Conservation (phyloP, 148 eudicot species). For the Camellia lanceoleosa region DNA sequence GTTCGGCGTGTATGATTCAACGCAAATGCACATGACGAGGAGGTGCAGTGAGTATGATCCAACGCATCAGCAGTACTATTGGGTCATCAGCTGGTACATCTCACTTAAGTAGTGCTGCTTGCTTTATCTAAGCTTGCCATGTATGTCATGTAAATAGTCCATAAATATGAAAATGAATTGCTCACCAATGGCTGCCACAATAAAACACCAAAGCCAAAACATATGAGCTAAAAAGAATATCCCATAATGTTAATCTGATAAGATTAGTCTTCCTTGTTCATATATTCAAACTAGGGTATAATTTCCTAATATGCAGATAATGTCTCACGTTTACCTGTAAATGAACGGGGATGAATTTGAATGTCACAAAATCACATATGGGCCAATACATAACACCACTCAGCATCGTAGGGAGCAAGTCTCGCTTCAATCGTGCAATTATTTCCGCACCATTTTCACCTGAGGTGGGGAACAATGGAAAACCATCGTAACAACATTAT, state of each 20-base stretch:
- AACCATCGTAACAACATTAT: background rate
- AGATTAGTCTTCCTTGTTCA: background rate
- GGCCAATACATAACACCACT: slow-evolving; percentile 95
- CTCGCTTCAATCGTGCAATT: slow-evolving; percentile 68
- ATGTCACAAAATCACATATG: slow-evolving; percentile 79
- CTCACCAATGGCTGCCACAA: slow-evolving; percentile 71
- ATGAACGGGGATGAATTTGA: slow-evolving; percentile 82
- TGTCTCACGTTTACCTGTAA: slow-evolving; percentile 56
- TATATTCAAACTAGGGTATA: background rate
- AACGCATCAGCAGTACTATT: background rate
- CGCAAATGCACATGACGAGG: background rate
- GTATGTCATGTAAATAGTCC: slow-evolving; percentile 88
- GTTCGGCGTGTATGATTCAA: background rate
- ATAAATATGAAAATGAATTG: slow-evolving; percentile 79
- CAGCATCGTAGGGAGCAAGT: slow-evolving; percentile 69
- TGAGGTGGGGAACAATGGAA: slow-evolving; percentile 19
- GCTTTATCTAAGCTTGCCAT: slow-evolving; percentile 84
- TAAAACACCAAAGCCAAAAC: background rate
- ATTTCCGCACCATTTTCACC: slow-evolving; percentile 78
- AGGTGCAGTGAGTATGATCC: background rate
- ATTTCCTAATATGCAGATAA: background rate
- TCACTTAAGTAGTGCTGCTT: slow-evolving; percentile 11
- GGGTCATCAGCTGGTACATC: background rate
- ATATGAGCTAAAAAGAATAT: background rate
- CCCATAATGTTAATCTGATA: background rate